Percentiles rank a stretch among this genome's conserved stretches.
Conservation (phyloP, 495 filamentous ascomycete genomes). For the Beverwykella pulmonaria region DNA sequence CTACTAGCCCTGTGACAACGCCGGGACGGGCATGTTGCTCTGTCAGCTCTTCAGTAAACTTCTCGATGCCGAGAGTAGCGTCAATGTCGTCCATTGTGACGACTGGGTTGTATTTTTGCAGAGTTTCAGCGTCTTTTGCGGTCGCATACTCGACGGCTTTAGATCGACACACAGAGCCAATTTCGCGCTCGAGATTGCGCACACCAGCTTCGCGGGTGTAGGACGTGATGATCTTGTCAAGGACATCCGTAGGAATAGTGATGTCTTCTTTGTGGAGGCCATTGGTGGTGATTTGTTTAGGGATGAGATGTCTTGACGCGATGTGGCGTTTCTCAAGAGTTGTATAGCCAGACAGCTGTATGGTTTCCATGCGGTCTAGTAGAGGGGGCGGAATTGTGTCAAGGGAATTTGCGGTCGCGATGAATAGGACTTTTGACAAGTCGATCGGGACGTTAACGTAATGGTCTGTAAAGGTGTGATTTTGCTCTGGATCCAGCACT, state of each 20-base stretch:
- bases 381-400: constrained; percentile 94
- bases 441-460: constrained; percentile 97
- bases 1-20: constrained; percentile 94
- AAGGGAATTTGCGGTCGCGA: constrained; percentile 95
- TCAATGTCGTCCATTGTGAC: constrained; percentile 81
- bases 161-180: constrained; percentile 88
- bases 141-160: constrained; percentile 96
- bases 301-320: constrained; percentile 87
- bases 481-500: constrained; percentile 97
- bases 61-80: constrained; percentile 87
- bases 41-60: constrained; percentile 93
- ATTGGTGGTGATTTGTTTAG: constrained; percentile 85
- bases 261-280: constrained; percentile 77
- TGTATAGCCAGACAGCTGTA: constrained; percentile 90
- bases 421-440: constrained; percentile 94
- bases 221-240: constrained; percentile 90
- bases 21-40: constrained; percentile 86
- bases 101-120: constrained; percentile 70
- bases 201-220: constrained; percentile 99
- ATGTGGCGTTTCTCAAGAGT: constrained; percentile 98
- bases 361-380: constrained; percentile 97
- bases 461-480: constrained; percentile 91
- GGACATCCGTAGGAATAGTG: constrained; percentile 73
- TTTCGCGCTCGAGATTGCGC: constrained; percentile 92
- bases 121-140: constrained; percentile 73